Evolutionary conservation across 805 yeast species (phyloP).

Genomic region (Priceomyces medius): DNA sequence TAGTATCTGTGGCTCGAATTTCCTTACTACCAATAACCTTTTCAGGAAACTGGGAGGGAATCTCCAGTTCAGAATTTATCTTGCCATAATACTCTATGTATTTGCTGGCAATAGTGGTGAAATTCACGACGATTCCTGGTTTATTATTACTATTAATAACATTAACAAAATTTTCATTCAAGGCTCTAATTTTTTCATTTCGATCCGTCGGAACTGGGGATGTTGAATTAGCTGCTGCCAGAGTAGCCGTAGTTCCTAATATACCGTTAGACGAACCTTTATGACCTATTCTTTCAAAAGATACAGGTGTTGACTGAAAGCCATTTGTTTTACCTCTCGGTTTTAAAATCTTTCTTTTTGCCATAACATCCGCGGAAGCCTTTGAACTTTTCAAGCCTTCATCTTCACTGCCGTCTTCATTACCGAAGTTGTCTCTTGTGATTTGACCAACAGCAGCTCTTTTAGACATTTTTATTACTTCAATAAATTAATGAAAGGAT

Average conservation of each 20-base stretch:
- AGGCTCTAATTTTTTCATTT: constrained; percentile 56
- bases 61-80: constrained; percentile 9
- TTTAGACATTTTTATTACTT: constrained; percentile 65
- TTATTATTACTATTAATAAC: constrained; percentile 43
- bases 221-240: background rate
- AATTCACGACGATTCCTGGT: constrained; percentile 52
- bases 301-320: constrained; percentile 1
- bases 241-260: background rate
- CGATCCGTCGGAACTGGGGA: constrained; percentile 22
- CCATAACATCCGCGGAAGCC: constrained; percentile 64
- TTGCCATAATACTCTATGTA: constrained; percentile 52
- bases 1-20: too few species aligned
- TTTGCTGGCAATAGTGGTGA: constrained; percentile 54
- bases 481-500: too few species aligned
- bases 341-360: constrained; percentile 66
- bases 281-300: background rate
- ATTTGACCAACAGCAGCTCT: constrained; percentile 68
- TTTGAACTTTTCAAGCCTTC: constrained; percentile 29
- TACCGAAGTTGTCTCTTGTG: constrained; percentile 45
- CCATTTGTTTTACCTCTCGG: constrained; percentile 39
- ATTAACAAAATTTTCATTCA: constrained; percentile 58
- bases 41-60: too few species aligned
- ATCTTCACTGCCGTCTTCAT: constrained; percentile 29
- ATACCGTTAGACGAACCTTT: background rate
- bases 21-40: too few species aligned